Evolutionary conservation across 2,329 filamentous ascomycete genomes (phyloP).

Genomic region (Fusarium sp.): DNA sequence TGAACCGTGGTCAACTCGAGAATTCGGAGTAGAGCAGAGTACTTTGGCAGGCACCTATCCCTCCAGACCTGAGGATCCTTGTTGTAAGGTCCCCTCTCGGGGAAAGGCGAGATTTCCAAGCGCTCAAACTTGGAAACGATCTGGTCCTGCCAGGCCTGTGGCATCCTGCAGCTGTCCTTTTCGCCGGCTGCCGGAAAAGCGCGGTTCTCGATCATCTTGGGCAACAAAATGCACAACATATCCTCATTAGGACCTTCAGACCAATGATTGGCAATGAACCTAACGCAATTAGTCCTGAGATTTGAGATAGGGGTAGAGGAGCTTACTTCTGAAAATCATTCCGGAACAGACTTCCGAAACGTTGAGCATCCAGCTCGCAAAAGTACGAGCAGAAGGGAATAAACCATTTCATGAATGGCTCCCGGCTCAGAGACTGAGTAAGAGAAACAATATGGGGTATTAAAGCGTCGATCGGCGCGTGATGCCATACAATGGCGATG

Average conservation of each 20-base stretch:
- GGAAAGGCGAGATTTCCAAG: slow-evolving; percentile 69
- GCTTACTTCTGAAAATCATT: slow-evolving; percentile 79
- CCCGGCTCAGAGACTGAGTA: slow-evolving; percentile 68
- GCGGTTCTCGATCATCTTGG: slow-evolving; percentile 65
- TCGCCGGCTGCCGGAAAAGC: slow-evolving; percentile 62
- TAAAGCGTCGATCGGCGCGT: slow-evolving; percentile 79
- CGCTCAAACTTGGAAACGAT: slow-evolving; percentile 74
- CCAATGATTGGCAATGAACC: slow-evolving; percentile 80
- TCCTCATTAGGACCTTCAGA: slow-evolving; percentile 69
- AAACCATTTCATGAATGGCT: slow-evolving; percentile 74
- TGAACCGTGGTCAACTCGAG: slow-evolving; percentile 68
- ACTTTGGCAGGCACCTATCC: slow-evolving; percentile 69
- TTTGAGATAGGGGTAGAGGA: slow-evolving; percentile 30
- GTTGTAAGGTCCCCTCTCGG: slow-evolving; percentile 67
- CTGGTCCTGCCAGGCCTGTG: slow-evolving; percentile 74
- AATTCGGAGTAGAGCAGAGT: slow-evolving; percentile 71
- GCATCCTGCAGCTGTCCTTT: slow-evolving; percentile 63
- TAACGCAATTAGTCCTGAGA: slow-evolving; percentile 48
- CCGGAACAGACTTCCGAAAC: slow-evolving; percentile 81
- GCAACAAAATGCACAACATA: slow-evolving; percentile 72
- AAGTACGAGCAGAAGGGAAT: slow-evolving; percentile 85
- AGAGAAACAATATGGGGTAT: slow-evolving; percentile 73
- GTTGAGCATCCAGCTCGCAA: slow-evolving; percentile 72
- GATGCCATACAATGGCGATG: slow-evolving; percentile 72
- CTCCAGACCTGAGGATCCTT: slow-evolving; percentile 69